phyloP scores from a whole-genome alignment of 257 asterid genomes.

The Hygrophila difformis region DNA sequence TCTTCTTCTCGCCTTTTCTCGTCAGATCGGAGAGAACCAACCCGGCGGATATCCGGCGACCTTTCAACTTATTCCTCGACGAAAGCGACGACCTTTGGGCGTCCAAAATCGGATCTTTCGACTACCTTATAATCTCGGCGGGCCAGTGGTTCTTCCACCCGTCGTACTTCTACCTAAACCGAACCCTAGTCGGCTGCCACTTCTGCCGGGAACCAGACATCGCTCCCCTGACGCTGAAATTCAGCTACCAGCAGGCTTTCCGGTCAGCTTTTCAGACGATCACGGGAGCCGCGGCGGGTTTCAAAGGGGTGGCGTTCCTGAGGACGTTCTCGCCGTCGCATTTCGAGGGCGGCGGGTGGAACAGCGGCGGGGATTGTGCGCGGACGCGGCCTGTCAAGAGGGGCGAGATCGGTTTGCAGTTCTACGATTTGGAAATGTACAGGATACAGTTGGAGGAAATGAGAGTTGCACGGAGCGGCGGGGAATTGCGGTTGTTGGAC shows the following conservation, averaged over 20 bases:
- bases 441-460: constrained; percentile 38
- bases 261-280: constrained; percentile 30
- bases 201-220: constrained; percentile 40
- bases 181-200: constrained; percentile 40
- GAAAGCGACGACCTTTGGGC: constrained; percentile 40
- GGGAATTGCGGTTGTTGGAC: constrained; percentile 39
- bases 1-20: constrained; percentile 45
- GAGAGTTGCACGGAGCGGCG: constrained; percentile 25
- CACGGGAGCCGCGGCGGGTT: constrained; percentile 12
- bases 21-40: constrained; percentile 27
- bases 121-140: constrained; percentile 48
- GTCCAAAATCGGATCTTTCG: constrained; percentile 19
- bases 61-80: constrained; percentile 43
- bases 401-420: constrained; percentile 28
- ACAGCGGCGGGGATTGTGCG: constrained; percentile 45
- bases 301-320: constrained; percentile 27
- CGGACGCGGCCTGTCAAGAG: constrained; percentile 39
- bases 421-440: constrained; percentile 23
- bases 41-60: constrained; percentile 24
- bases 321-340: constrained; percentile 40
- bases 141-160: constrained; percentile 65
- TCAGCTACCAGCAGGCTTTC: constrained; percentile 37
- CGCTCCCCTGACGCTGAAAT: constrained; percentile 24
- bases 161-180: constrained; percentile 37
- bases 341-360: constrained; percentile 48